Evolutionary conservation across 495 filamentous ascomycete species (phyloP), one percentile per base, ranked within the genome.

Genomic region (Aspergillus sparsus): DNA sequence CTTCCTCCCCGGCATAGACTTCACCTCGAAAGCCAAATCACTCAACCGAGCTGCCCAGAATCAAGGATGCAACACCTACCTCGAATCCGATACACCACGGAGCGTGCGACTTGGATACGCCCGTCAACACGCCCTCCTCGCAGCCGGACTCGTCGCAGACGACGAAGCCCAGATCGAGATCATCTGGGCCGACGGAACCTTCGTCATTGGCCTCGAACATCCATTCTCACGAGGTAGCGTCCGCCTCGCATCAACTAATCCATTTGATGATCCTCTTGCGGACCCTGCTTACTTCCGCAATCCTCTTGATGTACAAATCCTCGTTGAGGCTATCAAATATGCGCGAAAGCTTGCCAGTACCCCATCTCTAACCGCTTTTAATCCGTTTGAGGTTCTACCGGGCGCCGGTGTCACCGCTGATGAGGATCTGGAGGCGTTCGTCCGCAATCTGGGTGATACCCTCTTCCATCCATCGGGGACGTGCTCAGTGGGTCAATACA

Each of bases 91-190:
- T 31, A 32, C 49, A 6, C 49, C 49, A 2, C 5, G 10, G 18
- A 34, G 49, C 31, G 49, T 53, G 10, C 15, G 10, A 9, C 49
- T n/a, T 12, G 53, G 53, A 15, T 56, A 56, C 53, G 21, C 53
- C 12, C 10, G 6, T 5, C 53, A 56, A 31, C 53, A 57, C 42
- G 7, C 41, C 8, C 41, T 57, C 37, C 54, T 47, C 21, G 31
- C 39, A 15, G 33, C 1, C 39, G 54, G 54, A 6, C 41, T 57
- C n/a, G 18, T 34, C 54, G 27, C 36, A 18, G 2, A 10, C 18
- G 18, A 56, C 39, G 53, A 56, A 45, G 53, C 53, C 9, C 53
- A 56, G 21, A 41, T 56, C 18, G 53, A 56, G 32, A 56, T 56
- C 37, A 21, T 56, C 37, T 56, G 53, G 53, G 10, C 54, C 5